These are phyloP conservation scores for Cyclanthera cordifolia DNA, from an alignment of 306 rosid genomes.

Conservation along the genomic window DNA sequence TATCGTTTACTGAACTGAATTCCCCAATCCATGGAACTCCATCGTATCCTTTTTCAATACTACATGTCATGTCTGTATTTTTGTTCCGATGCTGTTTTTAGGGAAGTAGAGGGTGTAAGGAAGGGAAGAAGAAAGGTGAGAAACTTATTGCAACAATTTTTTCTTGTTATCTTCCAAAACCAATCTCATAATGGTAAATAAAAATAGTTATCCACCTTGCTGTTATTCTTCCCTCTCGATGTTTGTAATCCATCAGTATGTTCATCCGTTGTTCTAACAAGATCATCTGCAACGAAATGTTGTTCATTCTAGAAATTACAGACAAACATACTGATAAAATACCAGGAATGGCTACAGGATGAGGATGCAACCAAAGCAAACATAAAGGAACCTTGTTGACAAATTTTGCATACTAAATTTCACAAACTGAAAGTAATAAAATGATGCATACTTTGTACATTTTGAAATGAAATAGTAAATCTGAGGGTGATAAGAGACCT, in stretches of 20 bases:
- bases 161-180: conserved; percentile 11
- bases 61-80: conserved; percentile 40
- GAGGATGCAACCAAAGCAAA: background rate
- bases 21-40: conserved; percentile 51
- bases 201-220: conserved; percentile 81
- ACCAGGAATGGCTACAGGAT: background rate
- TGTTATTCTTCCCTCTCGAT: conserved; percentile 37
- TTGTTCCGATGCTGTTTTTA: conserved; percentile 29
- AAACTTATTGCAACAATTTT: conserved; percentile 18
- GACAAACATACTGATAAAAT: background rate
- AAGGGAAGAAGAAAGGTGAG: conserved; percentile 13
- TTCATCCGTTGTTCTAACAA: conserved; percentile 27
- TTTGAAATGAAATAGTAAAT: background rate
- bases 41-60: conserved; percentile 27
- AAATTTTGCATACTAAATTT: background rate
- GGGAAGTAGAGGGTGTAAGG: conserved; percentile 4
- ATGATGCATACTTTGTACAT: background rate
- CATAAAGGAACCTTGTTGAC: background rate
- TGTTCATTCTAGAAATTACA: background rate
- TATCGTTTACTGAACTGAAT: conserved; percentile 39
- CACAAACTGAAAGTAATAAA: background rate
- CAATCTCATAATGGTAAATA: conserved; percentile 18
- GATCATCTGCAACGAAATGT: conserved; percentile 32
- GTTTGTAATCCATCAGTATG: conserved; percentile 25
- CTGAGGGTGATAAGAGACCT: conserved; percentile 9